Percentiles rank a stretch among this genome's conserved stretches.
phyloP scores from a whole-genome alignment of 352 stramenopile species.

The Phytophthora vignae region DNA sequence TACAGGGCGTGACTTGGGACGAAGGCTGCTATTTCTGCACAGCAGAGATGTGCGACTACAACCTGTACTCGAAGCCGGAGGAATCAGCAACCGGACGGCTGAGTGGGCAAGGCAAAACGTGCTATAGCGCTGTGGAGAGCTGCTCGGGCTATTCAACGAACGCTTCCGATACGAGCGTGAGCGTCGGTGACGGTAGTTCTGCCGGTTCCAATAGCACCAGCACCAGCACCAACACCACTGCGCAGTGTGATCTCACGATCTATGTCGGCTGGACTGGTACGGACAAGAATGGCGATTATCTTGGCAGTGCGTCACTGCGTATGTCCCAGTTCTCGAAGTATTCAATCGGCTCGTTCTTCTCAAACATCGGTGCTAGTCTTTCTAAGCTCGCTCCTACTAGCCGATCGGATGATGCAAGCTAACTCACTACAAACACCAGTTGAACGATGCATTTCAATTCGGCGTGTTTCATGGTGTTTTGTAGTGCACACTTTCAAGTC shows the following conservation, averaged over 20 bases:
- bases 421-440: background rate
- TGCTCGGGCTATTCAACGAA: constrained; percentile 37
- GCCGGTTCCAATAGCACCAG: constrained; percentile 24
- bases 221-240: constrained; percentile 42
- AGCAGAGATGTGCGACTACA: constrained; percentile 64
- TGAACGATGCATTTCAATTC: background rate
- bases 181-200: constrained; percentile 29
- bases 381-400: constrained; percentile 55
- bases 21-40: constrained; percentile 84
- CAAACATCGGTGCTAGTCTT: constrained; percentile 65
- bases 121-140: constrained; percentile 50
- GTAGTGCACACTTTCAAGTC: constrained; percentile 16
- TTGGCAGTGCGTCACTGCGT: constrained; percentile 76
- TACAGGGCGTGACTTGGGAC: constrained; percentile 85
- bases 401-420: constrained; percentile 47
- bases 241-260: constrained; percentile 72
- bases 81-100: constrained; percentile 61
- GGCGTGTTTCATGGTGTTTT: constrained; percentile 15
- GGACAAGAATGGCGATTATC: constrained; percentile 80
- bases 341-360: constrained; percentile 83
- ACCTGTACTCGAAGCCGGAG: constrained; percentile 63
- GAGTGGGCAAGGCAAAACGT: constrained; percentile 66
- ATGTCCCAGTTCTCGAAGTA: constrained; percentile 89
- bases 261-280: constrained; percentile 87
- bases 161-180: constrained; percentile 20